Evolutionary conservation across 2,329 filamentous ascomycete genomes (phyloP), one percentile per base, ranked within the genome.

Genomic region (Cercospora berteroae): DNA sequence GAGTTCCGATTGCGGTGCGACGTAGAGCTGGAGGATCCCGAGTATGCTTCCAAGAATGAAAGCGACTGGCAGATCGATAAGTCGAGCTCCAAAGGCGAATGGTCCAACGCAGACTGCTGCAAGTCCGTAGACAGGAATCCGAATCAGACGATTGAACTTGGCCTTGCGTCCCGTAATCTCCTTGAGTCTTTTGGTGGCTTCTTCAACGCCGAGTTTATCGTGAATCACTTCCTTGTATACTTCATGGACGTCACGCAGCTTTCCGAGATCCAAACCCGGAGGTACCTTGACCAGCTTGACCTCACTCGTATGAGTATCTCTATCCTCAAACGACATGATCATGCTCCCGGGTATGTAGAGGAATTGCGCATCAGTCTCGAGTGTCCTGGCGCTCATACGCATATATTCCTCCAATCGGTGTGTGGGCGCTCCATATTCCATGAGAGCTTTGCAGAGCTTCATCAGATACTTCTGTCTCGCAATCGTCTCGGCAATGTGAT

Each of bases 341-440:
- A 97, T 97, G 75, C 92, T 96, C 0, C 92, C 92, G 0, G 94
- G 93, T 31, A 97, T 87, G 77, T 97, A 97, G 23, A 97, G 81
- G 73, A 95, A 97, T 74, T 96, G 93, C 5, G 90, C 90, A 71
- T 96, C 91, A 16, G 97, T 94, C 78, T 94, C 91, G 42, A 97
- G 85, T 1, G 95, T 91, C n/a, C 91, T 86, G 1, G 94, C 90
- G 8, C 91, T 93, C 91, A 94, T 96, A 70, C 86, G 89, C 87
- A 97, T 89, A 78, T 96, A 97, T 77, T 96, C 91, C 79, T 97
- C 94, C 20, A 97, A 83, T 10, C 94, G 89, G 81, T 97, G 94
- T 0, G 93, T 96, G 0, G 94, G 94, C 0, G 94, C 94, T 12
- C 94, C 94, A 71, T 92, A 97, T 75, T 88, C 85, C 93, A 97